Evolutionary conservation across 2,329 filamentous ascomycete species (phyloP).

Genomic region (Venturia carpophila): DNA sequence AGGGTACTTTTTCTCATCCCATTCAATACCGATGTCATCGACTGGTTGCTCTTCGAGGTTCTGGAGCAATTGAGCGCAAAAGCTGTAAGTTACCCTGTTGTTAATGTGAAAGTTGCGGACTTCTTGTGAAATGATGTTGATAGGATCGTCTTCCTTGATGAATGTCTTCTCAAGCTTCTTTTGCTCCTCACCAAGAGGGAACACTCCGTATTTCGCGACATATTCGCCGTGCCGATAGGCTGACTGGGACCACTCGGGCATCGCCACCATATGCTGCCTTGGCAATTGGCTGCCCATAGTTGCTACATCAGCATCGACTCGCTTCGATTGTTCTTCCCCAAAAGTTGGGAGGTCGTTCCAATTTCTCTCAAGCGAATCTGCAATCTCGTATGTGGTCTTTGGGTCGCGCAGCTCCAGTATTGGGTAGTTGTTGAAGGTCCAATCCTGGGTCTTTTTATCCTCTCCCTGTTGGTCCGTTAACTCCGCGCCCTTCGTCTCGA

Average conservation of each 20-base stretch:
- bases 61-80: constrained; percentile 41
- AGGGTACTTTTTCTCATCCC: constrained; percentile 42
- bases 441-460: constrained; percentile 37
- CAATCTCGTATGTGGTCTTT: constrained; percentile 29
- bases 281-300: constrained; percentile 26
- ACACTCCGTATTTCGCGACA: constrained; percentile 41
- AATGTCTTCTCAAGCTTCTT: constrained; percentile 35
- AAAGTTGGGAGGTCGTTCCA: constrained; percentile 29
- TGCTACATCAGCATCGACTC: constrained; percentile 19
- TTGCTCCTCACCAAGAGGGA: constrained; percentile 37
- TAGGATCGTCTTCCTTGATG: constrained; percentile 22
- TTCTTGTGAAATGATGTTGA: constrained; percentile 25
- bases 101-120: constrained; percentile 34
- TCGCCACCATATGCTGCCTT: constrained; percentile 30
- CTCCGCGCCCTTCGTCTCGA: constrained; percentile 26
- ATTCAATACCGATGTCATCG: constrained; percentile 37
- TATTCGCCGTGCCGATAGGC: constrained; percentile 43
- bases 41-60: constrained; percentile 41
- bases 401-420: constrained; percentile 41
- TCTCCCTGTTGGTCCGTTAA: constrained; percentile 20
- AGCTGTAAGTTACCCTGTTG: constrained; percentile 37
- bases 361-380: constrained; percentile 29
- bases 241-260: constrained; percentile 39
- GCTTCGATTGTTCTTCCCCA: constrained; percentile 25
- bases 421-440: constrained; percentile 44